Conservation (phyloP, 2,329 filamentous ascomycete species). For the Calonectria montana region DNA sequence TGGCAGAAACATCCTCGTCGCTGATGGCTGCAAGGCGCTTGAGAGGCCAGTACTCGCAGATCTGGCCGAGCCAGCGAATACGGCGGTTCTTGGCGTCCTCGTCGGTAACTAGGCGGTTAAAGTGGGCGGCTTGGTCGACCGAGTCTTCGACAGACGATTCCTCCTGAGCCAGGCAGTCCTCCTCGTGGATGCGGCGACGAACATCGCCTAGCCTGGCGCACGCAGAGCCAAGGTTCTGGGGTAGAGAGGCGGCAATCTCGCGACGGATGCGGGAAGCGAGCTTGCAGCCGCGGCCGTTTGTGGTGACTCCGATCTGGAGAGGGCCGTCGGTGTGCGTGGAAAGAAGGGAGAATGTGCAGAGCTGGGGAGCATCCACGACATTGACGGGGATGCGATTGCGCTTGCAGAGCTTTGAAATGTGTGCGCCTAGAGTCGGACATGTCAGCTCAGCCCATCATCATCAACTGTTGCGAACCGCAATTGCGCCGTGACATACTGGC, state of each 20-base stretch:
- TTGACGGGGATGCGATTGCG: constrained; percentile 91
- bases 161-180: constrained; percentile 63
- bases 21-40: constrained; percentile 82
- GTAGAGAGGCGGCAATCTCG: constrained; percentile 86
- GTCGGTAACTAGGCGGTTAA: constrained; percentile 85
- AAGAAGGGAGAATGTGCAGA: constrained; percentile 91
- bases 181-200: constrained; percentile 77
- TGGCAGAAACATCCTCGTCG: constrained; percentile 80
- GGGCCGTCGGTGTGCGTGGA: constrained; percentile 92
- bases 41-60: constrained; percentile 99
- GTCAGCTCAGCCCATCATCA: not conserved
- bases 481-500: constrained; percentile 43
- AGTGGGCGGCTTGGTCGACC: constrained; percentile 79
- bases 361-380: constrained; percentile 84
- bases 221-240: constrained; percentile 78
- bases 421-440: constrained; percentile 58
- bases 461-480: not conserved
- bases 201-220: constrained; percentile 82
- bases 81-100: constrained; percentile 82
- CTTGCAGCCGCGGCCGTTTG: constrained; percentile 94
- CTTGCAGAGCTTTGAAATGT: constrained; percentile 80
- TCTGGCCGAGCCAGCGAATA: constrained; percentile 93
- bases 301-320: constrained; percentile 94
- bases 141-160: constrained; percentile 74
- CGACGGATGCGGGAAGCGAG: constrained; percentile 88